Evolutionary conservation across 768 basidiomycete species (phyloP).

Genomic region (Cystoderma amianthinum): DNA sequence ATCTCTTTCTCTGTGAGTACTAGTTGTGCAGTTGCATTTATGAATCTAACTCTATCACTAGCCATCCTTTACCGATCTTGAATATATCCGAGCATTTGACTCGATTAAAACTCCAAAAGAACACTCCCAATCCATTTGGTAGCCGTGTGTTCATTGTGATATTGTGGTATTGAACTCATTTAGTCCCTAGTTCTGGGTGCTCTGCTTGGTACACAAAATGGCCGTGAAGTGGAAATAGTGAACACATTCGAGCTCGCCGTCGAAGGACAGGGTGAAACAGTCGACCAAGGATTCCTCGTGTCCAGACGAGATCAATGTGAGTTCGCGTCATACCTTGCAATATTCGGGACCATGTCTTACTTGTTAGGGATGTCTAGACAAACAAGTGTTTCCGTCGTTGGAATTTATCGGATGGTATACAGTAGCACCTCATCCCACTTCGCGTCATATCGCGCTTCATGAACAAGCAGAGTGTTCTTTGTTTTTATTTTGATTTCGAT

Average conservation of each 20-base stretch:
- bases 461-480: too few relatives aligned
- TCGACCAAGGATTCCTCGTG: conserved; percentile 79
- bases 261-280: conserved; percentile 43
- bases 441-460: conserved; percentile 76
- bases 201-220: conserved; percentile 88
- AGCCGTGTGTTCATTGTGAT: conserved; percentile 11
- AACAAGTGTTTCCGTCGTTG: conserved; percentile 95
- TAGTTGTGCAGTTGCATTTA: neutral
- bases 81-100: conserved; percentile 96
- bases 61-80: conserved; percentile 93
- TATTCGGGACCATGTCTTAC: too few relatives aligned
- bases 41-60: conserved; percentile 25
- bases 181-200: conserved; percentile 74
- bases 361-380: conserved; percentile 73
- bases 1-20: conserved; percentile 63
- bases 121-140: conserved; percentile 61
- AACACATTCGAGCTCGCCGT: conserved; percentile 92
- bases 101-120: conserved; percentile 70
- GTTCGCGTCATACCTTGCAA: conserved; percentile 7
- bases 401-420: conserved; percentile 99
- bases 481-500: too few relatives aligned
- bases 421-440: conserved; percentile 65
- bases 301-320: conserved; percentile 84
- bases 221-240: conserved; percentile 93
- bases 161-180: conserved; percentile 1